These are phyloP conservation scores for Oenanthe javanica DNA, from an alignment of 140 eudicot species.

Conservation along the genomic window DNA sequence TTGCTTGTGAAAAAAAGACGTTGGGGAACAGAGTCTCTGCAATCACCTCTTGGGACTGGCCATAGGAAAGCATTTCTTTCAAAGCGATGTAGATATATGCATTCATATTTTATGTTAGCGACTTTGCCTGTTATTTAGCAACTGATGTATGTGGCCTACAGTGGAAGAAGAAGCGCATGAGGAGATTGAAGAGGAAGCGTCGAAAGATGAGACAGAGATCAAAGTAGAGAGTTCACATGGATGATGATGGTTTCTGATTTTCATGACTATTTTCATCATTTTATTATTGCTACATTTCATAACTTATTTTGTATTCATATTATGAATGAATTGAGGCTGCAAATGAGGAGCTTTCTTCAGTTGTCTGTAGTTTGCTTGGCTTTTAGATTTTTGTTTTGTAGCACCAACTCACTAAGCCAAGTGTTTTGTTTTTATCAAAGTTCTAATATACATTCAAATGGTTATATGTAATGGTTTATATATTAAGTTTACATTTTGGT, in stretches of 20 bases:
- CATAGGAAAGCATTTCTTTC: not conserved
- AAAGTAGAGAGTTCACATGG: conserved; percentile 36
- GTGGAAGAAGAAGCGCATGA: conserved; percentile 98
- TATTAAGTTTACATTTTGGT: too few species aligned
- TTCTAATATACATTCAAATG: not conserved
- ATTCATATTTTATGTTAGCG: not conserved
- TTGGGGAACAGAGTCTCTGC: not conserved
- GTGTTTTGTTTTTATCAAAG: not conserved
- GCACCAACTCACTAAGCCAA: not conserved
- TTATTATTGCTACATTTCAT: not conserved
- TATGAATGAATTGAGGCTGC: too few species aligned
- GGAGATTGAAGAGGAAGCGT: conserved; percentile 91
- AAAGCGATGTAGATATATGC: not conserved
- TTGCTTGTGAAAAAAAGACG: not conserved
- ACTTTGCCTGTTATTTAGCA: not conserved
- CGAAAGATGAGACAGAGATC: conserved; percentile 95
- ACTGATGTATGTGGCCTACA: conserved; percentile 4
- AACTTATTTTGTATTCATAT: too few species aligned
- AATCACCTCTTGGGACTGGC: not conserved
- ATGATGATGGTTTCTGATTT: not conserved
- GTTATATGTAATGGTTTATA: not conserved
- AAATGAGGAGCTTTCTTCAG: too few species aligned
- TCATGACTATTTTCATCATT: not conserved
- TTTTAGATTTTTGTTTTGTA: not conserved
- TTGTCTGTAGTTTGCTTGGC: not conserved